A percentile compares a stretch with the other conserved stretches of the same genome.
These are phyloP conservation scores for Zymoseptoria crescenta DNA, from an alignment of 2,329 filamentous ascomycete species.

Conservation along the genomic window DNA sequence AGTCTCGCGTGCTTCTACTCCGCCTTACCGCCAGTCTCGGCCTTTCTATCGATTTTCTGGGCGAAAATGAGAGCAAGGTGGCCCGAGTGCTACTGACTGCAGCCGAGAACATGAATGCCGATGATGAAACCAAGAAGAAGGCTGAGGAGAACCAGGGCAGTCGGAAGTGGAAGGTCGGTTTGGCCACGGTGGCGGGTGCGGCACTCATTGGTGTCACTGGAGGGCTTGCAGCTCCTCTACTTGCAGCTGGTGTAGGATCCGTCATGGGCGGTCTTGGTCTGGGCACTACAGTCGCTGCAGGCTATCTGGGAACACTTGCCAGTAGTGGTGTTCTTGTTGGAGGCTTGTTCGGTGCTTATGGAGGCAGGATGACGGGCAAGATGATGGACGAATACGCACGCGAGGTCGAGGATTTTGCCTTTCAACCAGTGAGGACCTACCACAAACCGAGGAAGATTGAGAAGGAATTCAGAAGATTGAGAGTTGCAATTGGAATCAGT, in stretches of 20 bases:
- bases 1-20: slow-evolving; percentile 31
- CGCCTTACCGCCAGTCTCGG: slow-evolving; percentile 29
- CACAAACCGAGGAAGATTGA: slow-evolving; percentile 47
- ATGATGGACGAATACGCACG: slow-evolving; percentile 83
- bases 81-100: slow-evolving; percentile 67
- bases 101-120: slow-evolving; percentile 68
- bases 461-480: slow-evolving; percentile 47
- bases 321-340: slow-evolving; percentile 74
- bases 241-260: slow-evolving; percentile 70
- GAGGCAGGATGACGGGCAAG: slow-evolving; percentile 70
- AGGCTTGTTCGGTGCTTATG: slow-evolving; percentile 85
- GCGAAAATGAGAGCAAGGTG: slow-evolving; percentile 54
- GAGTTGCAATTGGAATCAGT: slow-evolving; percentile 73
- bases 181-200: slow-evolving; percentile 81
- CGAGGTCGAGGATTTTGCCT: slow-evolving; percentile 82
- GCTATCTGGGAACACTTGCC: slow-evolving; percentile 70
- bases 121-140: slow-evolving; percentile 67
- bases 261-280: slow-evolving; percentile 71
- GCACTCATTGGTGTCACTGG: slow-evolving; percentile 77
- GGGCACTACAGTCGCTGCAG: slow-evolving; percentile 64
- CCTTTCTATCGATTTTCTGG: slow-evolving; percentile 27
- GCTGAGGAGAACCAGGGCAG: slow-evolving; percentile 57
- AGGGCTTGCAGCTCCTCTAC: slow-evolving; percentile 67
- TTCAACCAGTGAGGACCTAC: slow-evolving; percentile 62
- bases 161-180: slow-evolving; percentile 71